A percentile compares a stretch with the other conserved stretches of the same genome.
These are phyloP conservation scores for Testicularia cyperi DNA, from an alignment of 1,284 basidiomycete genomes.

Conservation along the genomic window DNA sequence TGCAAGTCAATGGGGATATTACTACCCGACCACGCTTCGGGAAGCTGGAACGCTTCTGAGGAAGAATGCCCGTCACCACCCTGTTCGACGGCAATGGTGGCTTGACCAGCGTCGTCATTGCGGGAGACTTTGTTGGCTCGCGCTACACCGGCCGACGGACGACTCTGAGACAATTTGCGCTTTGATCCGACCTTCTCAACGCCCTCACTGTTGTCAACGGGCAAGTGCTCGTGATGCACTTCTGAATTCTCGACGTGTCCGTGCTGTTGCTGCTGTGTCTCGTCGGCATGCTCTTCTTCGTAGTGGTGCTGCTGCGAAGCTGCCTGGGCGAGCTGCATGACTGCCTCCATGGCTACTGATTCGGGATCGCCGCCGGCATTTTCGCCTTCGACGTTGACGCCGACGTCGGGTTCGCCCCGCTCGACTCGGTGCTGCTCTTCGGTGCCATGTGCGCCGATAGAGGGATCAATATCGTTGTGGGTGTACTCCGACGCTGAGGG, in stretches of 20 bases:
- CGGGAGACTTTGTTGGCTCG: conserved; percentile 9
- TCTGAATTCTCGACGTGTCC: conserved; percentile 11
- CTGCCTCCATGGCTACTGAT: conserved; percentile 22
- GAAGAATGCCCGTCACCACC: too few relatives aligned
- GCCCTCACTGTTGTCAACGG: conserved; percentile 1
- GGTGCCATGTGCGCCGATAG: not conserved
- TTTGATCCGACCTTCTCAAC: conserved; percentile 19
- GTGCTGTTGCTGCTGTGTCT: conserved; percentile 13
- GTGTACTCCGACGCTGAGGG: conserved; percentile 30
- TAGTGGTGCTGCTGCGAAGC: conserved; percentile 35
- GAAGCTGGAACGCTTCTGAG: too few relatives aligned
- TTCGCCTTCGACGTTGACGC: conserved; percentile 2
- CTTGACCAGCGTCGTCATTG: conserved; percentile 7
- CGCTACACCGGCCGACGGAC: not conserved
- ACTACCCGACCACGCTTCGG: conserved; percentile 17
- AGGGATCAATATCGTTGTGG: conserved; percentile 25
- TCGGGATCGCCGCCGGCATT: conserved; percentile 1
- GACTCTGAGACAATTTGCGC: conserved; percentile 6
- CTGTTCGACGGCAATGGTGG: conserved; percentile 1
- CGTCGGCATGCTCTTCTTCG: conserved; percentile 8
- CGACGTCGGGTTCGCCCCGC: not conserved
- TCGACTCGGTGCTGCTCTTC: not conserved
- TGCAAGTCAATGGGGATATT: conserved; percentile 22
- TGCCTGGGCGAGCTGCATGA: conserved; percentile 38
- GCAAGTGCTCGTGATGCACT: conserved; percentile 13